Evolutionary conservation across 2,329 filamentous ascomycete species (phyloP), one percentile per base, ranked within the genome.

Genomic region (Apiospora hydei): DNA sequence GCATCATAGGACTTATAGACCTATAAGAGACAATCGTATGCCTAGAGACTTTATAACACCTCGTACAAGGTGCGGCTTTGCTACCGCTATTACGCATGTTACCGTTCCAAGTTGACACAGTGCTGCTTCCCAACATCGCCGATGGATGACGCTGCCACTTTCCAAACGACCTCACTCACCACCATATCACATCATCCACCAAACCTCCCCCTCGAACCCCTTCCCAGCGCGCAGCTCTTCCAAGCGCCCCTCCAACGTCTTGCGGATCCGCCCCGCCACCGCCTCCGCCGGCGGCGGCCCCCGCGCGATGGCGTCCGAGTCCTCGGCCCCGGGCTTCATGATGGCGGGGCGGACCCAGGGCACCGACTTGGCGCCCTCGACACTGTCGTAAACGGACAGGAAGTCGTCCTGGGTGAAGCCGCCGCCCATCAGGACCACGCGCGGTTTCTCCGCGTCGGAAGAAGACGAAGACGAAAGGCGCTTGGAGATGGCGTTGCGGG

Each of bases 331-430:
- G 1, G 71, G 71, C 43, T 71, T 71, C 16, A 41, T 64, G 11
- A 21, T 53, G 21, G 47, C 41, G n/a, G 71, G 71, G 16, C 72
- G 69, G 24, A 73, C 47, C 72, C 72, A 73, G 34, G 72, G 72
- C 18, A 73, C 70, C 26, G 34, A 53, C 44, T 47, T 57, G 30
- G 72, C 72, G 24, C 72, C 72, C 16, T 49, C 72, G 41, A 73
- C 44, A 30, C 49, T 53, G 6, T 73, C 70, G 30, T 69, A 51
- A 49, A 73, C 68, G n/a, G 69, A 61, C 26, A 53, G 4, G 21
- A 73, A 73, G 53, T 69, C 72, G 21, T 68, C 70, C 13, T 64
- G 72, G 4, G 70, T 16, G 67, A 69, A 73, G n/a, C 72, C 72
- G 51, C 34, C 72, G 43, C 72, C 72, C 72, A 73, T 73, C 49